Conservation (phyloP, 805 yeast species). For the Tetrapisispora nanseiensis region DNA sequence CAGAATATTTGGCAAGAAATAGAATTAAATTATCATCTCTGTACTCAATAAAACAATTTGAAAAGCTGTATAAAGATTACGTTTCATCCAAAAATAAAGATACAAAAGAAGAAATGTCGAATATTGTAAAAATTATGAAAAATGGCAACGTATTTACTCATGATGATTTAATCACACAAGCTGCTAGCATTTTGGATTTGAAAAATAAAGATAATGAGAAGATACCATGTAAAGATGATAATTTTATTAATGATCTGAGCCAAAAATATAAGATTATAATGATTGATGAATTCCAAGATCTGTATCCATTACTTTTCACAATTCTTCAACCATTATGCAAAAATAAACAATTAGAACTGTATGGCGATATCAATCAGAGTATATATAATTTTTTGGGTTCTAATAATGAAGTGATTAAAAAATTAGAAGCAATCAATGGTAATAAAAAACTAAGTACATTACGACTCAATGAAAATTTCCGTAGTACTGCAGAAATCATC, state of each 20-base stretch:
- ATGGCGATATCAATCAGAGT: conserved; percentile 66
- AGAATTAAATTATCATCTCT: conserved; percentile 1
- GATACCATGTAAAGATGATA: neutral
- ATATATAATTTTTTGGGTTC: conserved; percentile 61
- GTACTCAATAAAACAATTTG: conserved; percentile 11
- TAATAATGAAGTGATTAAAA: conserved; percentile 27
- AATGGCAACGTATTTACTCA: conserved; percentile 29
- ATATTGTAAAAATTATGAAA: conserved; percentile 21
- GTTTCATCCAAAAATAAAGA: conserved; percentile 4
- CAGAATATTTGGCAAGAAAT: conserved; percentile 11
- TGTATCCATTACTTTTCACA: conserved; percentile 41
- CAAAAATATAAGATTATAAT: conserved; percentile 34
- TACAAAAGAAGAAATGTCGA: neutral
- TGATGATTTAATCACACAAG: conserved; percentile 23
- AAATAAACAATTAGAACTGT: conserved; percentile 47
- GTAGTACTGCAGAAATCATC: conserved; percentile 52
- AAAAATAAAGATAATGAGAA: neutral
- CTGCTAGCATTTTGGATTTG: conserved; percentile 10
- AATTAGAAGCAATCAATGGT: conserved; percentile 13
- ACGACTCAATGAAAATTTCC: conserved; percentile 42
- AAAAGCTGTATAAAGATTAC: conserved; percentile 15
- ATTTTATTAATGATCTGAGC: conserved; percentile 9
- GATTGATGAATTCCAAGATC: conserved; percentile 70
- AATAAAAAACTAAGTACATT: conserved; percentile 20
- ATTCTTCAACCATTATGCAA: conserved; percentile 33